Conservation (phyloP, 2,329 filamentous ascomycete species). For the Ascosphaera apis region DNA sequence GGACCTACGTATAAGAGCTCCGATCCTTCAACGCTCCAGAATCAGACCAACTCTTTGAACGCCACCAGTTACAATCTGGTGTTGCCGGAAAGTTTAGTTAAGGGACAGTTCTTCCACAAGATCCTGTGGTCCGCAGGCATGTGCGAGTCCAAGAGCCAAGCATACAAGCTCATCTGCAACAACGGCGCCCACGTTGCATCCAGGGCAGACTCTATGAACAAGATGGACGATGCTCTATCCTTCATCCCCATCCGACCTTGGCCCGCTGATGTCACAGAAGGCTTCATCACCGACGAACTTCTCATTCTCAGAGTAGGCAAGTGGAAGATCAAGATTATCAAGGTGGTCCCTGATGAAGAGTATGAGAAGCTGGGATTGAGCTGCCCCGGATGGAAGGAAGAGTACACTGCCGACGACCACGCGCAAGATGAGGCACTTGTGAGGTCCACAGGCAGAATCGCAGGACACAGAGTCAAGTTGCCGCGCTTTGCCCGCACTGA, state of each 20-base stretch:
- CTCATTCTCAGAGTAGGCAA: conserved; percentile 36
- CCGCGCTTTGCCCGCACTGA: conserved; percentile 1
- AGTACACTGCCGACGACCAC: conserved; percentile 5
- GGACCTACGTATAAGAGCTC: neutral
- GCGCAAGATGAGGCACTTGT: conserved; percentile 5
- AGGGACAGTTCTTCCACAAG: conserved; percentile 24
- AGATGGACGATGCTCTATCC: conserved; percentile 22
- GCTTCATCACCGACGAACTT: conserved; percentile 26
- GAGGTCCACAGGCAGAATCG: conserved; percentile 2
- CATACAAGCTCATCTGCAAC: conserved; percentile 25
- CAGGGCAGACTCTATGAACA: conserved; percentile 15
- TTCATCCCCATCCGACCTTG: conserved; percentile 28
- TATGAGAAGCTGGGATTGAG: conserved; percentile 24
- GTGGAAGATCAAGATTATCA: conserved; percentile 34
- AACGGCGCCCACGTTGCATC: conserved; percentile 29
- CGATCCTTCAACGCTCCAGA: conserved; percentile 12
- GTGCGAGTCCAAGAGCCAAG: conserved; percentile 28
- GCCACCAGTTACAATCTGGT: conserved; percentile 17
- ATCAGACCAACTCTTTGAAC: conserved; percentile 16
- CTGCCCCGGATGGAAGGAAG: conserved; percentile 28
- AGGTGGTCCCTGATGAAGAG: conserved; percentile 30
- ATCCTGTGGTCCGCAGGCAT: conserved; percentile 29
- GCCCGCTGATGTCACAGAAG: conserved; percentile 19
- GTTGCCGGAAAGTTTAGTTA: conserved; percentile 24
- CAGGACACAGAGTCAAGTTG: conserved; percentile 3